Evolutionary conservation across 306 rosid genomes (phyloP), one percentile per base, ranked within the genome.

Genomic region (Inga leiocalycina): DNA sequence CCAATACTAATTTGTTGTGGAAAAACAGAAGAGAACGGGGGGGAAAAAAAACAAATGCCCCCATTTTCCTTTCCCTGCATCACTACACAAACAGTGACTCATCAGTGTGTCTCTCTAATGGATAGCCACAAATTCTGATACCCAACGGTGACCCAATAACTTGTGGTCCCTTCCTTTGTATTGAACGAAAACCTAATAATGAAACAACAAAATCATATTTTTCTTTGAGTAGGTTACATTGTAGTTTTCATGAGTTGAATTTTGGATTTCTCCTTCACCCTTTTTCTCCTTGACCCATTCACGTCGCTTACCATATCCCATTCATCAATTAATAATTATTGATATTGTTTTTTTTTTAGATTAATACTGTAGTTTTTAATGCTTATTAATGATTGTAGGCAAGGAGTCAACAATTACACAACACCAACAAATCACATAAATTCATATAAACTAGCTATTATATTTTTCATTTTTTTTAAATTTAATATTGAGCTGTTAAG

Each of bases 161-260:
- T 24, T 62, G 27, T 62, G 70, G 70, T 65, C 43, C 71, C 71
- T 65, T 14, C n/a, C 44, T 32, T 15, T 5, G 20, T 12, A 13
- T 64, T 30, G 6, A 64, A 30, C 4, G 16, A 30, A 64, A 64
- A 19, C 30, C 68, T 62, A 11, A 65, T 15, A 32, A 65, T 65
- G 20, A 32, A 64, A 13, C 52, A 68, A 7, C 12, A 32, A 24
- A 59, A 48, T 57, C 43, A 68, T 67, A 10, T 37, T 64, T n/a
- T 74, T 48, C 35, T 61, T 39, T 14, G 0, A 35, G 79, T 77
- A 44, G 72, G 16, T 35, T 56, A 64, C 35, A 74, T 34, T 75
- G 82, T 62, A 70, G 80, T 76, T 78, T 69, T 54, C 68, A 75
- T 39, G 69, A 44, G 80, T 80, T 74, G 72, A 44, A 43, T 11